Base-by-base conservation (phyloP, 371 early-diverging fungal genomes). In the Actinomortierella wolfii region DNA sequence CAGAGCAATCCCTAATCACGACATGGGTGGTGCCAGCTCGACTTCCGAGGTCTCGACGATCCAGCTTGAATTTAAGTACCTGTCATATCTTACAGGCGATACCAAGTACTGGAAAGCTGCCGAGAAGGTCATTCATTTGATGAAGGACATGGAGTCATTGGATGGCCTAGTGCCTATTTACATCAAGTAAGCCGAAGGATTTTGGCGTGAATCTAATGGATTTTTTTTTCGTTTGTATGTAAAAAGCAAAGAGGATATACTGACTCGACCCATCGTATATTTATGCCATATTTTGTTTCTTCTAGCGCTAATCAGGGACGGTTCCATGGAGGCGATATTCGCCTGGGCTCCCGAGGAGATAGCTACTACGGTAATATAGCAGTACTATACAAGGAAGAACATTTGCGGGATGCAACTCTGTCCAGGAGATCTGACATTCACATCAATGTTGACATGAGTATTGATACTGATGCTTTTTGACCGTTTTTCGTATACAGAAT, bases 1-100 rank as follows among this genome's bases (percentile, higher is more conserved):
- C 51, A 40, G 78, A 46, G 59, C 86, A 51, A 57, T 62, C 51
- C 59, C 39, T 57, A 51, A 63, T 7, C 78, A 80, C 62, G 77
- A 81, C 7, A 58, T 54, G 43, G 65, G 74, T 8, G 67, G 73
- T 18, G 64, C 74, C 43, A 86, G 79, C 71, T 92, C 77, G 57
- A 94, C 86, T 18, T 88, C 97, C 7, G 96, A 96, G 61, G 95
- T 89, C 0, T 89, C 95, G 1, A 93, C 95, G 0, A 64, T 97
- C 26, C 85, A 95, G 59, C 61, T 98, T 21, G 98, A 98, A 70
- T 94, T 94, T 76, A 94, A 93, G 53, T 86, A 90, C 46, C 75
- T 98, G 45, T 83, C 88, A 18, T 80, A 92, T 57, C 59, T 96
- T 23, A 93, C 93, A 2, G 86, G 86, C 0, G 80, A 93, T 56